Evolutionary conservation across 495 filamentous ascomycete genomes (phyloP).

Genomic region (Lasiosphaeria hispida): DNA sequence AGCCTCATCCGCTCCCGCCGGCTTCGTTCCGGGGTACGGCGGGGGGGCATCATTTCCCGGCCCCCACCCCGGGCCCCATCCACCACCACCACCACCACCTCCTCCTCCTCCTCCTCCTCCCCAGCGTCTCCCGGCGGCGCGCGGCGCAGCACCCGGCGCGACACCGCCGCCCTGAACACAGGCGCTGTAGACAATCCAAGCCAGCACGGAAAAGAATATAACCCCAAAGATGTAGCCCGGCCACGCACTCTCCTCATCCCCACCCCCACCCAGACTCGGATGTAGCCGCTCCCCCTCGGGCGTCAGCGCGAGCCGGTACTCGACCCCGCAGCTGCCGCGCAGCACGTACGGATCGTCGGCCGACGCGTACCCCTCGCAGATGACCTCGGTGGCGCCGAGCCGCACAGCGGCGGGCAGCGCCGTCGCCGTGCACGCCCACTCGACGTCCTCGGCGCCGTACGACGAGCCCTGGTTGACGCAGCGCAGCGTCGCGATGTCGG

Average conservation of each 20-base stretch:
- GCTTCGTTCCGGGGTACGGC: slow-evolving; percentile 50
- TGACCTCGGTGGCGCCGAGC: slow-evolving; percentile 83
- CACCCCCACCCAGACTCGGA: slow-evolving; percentile 37
- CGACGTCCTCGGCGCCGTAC: slow-evolving; percentile 68
- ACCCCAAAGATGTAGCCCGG: slow-evolving; percentile 29
- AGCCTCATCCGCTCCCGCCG: slow-evolving; percentile 36
- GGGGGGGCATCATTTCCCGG: slow-evolving; percentile 58
- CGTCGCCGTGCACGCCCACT: slow-evolving; percentile 82
- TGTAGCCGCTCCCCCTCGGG: slow-evolving; percentile 74
- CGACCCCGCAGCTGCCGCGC: slow-evolving; percentile 88
- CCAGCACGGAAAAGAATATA: slow-evolving; percentile 43
- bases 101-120: slow-evolving; percentile 30
- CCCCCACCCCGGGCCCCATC: slow-evolving; percentile 37
- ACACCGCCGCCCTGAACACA: slow-evolving; percentile 25
- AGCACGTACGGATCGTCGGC: slow-evolving; percentile 79
- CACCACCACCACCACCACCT: slow-evolving; percentile 27
- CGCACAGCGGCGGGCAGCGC: slow-evolving; percentile 78
- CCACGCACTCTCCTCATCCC: slow-evolving; percentile 18
- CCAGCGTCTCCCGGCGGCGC: slow-evolving; percentile 4
- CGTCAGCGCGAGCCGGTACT: slow-evolving; percentile 82
- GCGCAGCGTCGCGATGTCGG: slow-evolving; percentile 76
- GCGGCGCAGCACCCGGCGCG: slow-evolving; percentile 20
- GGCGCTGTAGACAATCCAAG: slow-evolving; percentile 52
- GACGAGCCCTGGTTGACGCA: slow-evolving; percentile 78
- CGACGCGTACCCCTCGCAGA: slow-evolving; percentile 82